Base-by-base conservation (phyloP, 306 rosid species). In the Cucumis cinereus region DNA sequence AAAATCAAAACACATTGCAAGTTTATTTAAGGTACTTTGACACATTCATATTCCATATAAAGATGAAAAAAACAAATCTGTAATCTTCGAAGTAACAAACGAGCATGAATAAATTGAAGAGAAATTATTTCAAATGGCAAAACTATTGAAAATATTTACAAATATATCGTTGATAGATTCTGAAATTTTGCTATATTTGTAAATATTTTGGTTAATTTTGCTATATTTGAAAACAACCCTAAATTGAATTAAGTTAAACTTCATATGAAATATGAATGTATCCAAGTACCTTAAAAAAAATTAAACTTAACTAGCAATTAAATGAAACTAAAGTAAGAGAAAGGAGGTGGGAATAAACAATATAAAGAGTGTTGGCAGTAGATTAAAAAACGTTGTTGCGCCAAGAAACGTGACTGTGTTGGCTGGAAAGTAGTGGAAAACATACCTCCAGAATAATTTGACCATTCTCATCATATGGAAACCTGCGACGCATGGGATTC, bases 361-460 rank as follows among this genome's bases (percentile, higher is more conserved):
- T 23, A 23, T 43, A 17, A 16, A 52, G 55, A n/a, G 61, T 36
- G 20, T 16, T 16, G 63, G 49, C 22, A 73, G 61, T 23, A 73
- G 59, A 56, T 26, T 6, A 71, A 49, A 17, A 7, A 47, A 50
- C 26, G 0, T 67, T 67, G 53, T 20, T 20, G 22, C 53, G 11
- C 43, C 56, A 47, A 68, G 74, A 68, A 47, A 49, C 36, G 22
- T 33, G 57, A 24, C 59, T 24, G 35, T 49, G 41, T 26, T 71
- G 40, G 59, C 41, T 15, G 40, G 43, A 71, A 71, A 49, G 28
- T 45, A 71, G 26, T 71, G 58, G 33, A 33, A 62, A 30, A 49
- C 40, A 15, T 83, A 95, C 99, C 97, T 95, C 99, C 84, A 95
- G 81, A 75, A 95, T 87, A 60, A 95, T 84, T 53, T 98, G 90